Evolutionary conservation across 495 filamentous ascomycete species (phyloP), one percentile per base, ranked within the genome.

Genomic region (Chaetomium cochliodes): DNA sequence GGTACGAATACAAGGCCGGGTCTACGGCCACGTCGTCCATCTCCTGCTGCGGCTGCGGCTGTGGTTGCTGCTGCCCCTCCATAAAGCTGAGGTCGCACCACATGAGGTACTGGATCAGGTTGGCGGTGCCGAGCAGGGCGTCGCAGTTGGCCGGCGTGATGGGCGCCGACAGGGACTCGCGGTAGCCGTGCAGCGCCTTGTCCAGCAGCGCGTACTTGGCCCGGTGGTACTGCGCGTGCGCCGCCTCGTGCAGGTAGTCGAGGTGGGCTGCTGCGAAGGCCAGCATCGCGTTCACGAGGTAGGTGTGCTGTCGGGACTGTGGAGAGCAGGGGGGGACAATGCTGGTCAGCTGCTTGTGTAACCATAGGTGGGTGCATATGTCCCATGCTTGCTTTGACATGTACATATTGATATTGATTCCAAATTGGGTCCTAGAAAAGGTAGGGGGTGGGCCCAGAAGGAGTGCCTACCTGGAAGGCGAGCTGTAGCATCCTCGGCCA

Each of bases 111-210:
- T 74, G 67, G 58, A 74, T 65, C 1, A 74, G 60, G 41, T 68
- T 65, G 53, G 65, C 65, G 9, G 68, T 68, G 20, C 64, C 72
- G 8, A 80, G 71, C 37, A 80, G 69, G 41, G 73, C 74, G 16
- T 75, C 68, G 61, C 74, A 74, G 72, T 73, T 75, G 2, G 67
- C 68, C 15, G 83, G 23, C 73, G 82, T 64, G 44, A 74, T 65
- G 13, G 68, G 65, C 4, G 20, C 44, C 2, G 65, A 67, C 28
- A 74, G 58, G 16, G 68, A 61, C 26, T 9, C 23, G 23, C 70
- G 70, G 63, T 68, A 72, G 55, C 61, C 67, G 52, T 41, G 51
- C 42, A 70, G 62, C 18, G 67, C 65, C n/a, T 58, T 63, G 52
- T 61, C 41, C 0, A 70, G 66, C 37, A 72, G 65, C 20, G 11